phyloP scores from a whole-genome alignment of 495 filamentous ascomycete genomes.

The Daldinia caldariorum region DNA sequence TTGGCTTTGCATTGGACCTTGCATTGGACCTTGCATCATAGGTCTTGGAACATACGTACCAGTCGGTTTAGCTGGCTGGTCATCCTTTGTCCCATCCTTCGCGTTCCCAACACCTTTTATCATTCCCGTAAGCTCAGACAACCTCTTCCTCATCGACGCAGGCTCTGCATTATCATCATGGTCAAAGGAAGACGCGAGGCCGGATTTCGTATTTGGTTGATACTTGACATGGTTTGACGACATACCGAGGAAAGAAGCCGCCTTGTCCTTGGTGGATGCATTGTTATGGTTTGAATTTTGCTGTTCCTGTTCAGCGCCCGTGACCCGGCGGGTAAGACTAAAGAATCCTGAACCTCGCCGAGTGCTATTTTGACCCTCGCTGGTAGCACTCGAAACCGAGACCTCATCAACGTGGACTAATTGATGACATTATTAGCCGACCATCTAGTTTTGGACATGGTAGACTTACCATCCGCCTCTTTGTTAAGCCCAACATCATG shows the following conservation, averaged over 20 bases:
- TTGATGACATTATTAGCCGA: constrained; percentile 9
- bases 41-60: constrained; percentile 29
- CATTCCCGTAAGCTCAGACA: constrained; percentile 48
- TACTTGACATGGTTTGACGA: constrained; percentile 27
- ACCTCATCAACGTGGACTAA: constrained; percentile 42
- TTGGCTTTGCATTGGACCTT: constrained; percentile 24
- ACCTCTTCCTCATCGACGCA: constrained; percentile 39
- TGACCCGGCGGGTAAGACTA: constrained; percentile 31
- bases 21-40: constrained; percentile 36
- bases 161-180: constrained; percentile 39
- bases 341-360: constrained; percentile 43
- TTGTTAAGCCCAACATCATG: constrained; percentile 29
- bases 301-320: constrained; percentile 17
- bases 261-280: constrained; percentile 30
- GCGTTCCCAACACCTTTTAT: constrained; percentile 46
- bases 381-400: constrained; percentile 35
- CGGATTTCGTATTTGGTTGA: constrained; percentile 41
- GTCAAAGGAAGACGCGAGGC: constrained; percentile 31
- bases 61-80: constrained; percentile 40
- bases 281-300: constrained; percentile 23
- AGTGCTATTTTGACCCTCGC: constrained; percentile 34
- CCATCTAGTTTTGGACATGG: neutral
- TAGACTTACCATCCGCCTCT: constrained; percentile 36
- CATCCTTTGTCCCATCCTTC: constrained; percentile 46
- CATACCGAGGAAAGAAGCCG: constrained; percentile 25